Percentiles rank a stretch among this genome's conserved stretches.
phyloP scores from a whole-genome alignment of 2,329 filamentous ascomycete species.

The Ramichloridium luteum region DNA sequence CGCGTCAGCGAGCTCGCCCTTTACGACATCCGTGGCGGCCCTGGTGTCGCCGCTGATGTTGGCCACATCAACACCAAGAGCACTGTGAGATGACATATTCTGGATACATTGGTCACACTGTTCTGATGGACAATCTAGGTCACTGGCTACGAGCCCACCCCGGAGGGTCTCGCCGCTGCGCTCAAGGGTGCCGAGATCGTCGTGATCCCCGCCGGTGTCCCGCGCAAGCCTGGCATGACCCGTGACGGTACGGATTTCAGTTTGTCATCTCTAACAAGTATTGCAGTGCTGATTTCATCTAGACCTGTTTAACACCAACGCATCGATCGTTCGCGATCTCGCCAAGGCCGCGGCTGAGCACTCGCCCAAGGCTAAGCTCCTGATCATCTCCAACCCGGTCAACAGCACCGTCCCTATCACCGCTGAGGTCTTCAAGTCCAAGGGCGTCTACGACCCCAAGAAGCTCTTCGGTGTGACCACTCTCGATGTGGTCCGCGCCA shows the following conservation, averaged over 20 bases:
- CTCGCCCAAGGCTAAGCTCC: constrained; percentile 82
- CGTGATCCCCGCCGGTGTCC: constrained; percentile 95
- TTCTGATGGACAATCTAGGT: constrained; percentile 39
- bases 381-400: constrained; percentile 97
- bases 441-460: constrained; percentile 97
- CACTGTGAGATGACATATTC: constrained; percentile 32
- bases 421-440: constrained; percentile 91
- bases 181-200: constrained; percentile 87
- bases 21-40: constrained; percentile 92
- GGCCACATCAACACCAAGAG: constrained; percentile 99
- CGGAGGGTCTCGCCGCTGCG: constrained; percentile 57
- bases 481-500: constrained; percentile 94
- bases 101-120: neutral
- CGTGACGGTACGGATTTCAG: constrained; percentile 66
- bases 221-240: constrained; percentile 98
- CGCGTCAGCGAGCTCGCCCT: constrained; percentile 86
- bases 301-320: constrained; percentile 99
- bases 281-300: constrained; percentile 1
- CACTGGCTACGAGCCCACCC: constrained; percentile 68
- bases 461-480: constrained; percentile 98
- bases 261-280: too few species aligned
- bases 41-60: constrained; percentile 95
- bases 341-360: constrained; percentile 87
- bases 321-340: constrained; percentile 95
- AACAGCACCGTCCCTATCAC: constrained; percentile 99